phyloP scores from a whole-genome alignment of 31 red algal species.

The Odonthalia washingtoniensis region DNA sequence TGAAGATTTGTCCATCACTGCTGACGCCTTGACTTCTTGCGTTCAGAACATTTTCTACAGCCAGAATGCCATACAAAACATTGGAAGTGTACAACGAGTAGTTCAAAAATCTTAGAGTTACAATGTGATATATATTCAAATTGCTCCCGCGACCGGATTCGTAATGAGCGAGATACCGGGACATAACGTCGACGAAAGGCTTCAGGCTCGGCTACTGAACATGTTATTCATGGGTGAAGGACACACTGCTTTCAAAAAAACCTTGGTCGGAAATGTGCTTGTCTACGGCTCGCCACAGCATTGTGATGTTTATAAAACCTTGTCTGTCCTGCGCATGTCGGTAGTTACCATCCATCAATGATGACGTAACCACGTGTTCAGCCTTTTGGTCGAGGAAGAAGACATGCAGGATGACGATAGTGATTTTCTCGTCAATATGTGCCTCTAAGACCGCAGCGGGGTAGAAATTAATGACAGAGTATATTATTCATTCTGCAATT shows the following conservation, averaged over 20 bases:
- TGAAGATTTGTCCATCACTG: background rate
- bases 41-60: background rate
- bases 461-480: background rate
- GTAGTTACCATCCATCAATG: too few relatives aligned
- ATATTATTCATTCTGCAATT: background rate
- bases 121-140: background rate
- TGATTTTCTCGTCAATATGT: background rate
- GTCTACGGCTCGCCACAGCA: background rate
- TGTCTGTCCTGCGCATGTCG: too few relatives aligned
- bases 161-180: background rate
- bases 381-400: background rate
- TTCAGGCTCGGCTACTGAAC: background rate
- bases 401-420: background rate
- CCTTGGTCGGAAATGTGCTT: background rate
- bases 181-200: background rate
- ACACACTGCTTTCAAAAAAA: slow-evolving; percentile 1
- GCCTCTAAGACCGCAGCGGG: background rate
- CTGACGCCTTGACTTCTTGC: background rate
- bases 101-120: background rate
- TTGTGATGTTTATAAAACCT: background rate
- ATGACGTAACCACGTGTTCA: background rate
- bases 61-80: background rate
- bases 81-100: background rate
- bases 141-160: background rate
- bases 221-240: background rate